A percentile compares a stretch with the other conserved stretches of the same genome.
Evolutionary conservation across 2,329 filamentous ascomycete species (phyloP).

Genomic region (Pseudogymnoascus pannorum): DNA sequence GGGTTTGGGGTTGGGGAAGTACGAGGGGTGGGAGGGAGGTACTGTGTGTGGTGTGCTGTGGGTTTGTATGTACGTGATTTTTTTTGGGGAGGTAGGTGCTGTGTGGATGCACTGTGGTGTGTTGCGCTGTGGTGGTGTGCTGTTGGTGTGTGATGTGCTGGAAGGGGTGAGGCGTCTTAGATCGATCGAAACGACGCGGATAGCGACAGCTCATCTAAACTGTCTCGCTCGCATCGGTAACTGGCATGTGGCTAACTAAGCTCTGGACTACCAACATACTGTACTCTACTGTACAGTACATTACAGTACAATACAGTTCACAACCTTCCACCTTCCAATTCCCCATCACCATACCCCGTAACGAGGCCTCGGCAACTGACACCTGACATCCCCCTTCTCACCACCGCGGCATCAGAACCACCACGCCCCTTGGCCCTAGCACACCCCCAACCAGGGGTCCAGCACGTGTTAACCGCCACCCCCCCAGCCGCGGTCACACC

Average conservation of each 20-base stretch:
- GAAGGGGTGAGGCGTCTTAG: not conserved
- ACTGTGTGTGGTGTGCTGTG: too few species aligned
- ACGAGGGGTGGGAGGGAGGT: too few species aligned
- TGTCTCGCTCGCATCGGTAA: not conserved
- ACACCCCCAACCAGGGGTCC: not conserved
- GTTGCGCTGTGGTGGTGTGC: not conserved
- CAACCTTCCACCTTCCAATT: not conserved
- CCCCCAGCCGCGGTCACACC: not conserved
- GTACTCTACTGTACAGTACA: too few species aligned
- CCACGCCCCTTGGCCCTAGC: too few species aligned
- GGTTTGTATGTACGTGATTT: too few species aligned
- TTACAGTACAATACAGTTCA: not conserved
- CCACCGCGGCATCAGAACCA: too few species aligned
- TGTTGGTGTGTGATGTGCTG: not conserved
- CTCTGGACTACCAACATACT: too few species aligned
- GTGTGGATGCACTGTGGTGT: too few species aligned
- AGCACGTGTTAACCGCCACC: not conserved
- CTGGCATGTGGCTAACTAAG: not conserved
- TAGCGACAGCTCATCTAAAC: not conserved
- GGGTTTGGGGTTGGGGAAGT: not conserved
- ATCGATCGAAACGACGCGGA: not conserved
- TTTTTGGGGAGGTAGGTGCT: too few species aligned
- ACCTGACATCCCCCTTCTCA: too few species aligned
- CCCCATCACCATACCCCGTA: too few species aligned
- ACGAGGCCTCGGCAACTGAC: not conserved